Percentiles rank a stretch among this genome's conserved stretches.
phyloP scores from a whole-genome alignment of 2,329 filamentous ascomycete species.

The Cercospora nicotianae region DNA sequence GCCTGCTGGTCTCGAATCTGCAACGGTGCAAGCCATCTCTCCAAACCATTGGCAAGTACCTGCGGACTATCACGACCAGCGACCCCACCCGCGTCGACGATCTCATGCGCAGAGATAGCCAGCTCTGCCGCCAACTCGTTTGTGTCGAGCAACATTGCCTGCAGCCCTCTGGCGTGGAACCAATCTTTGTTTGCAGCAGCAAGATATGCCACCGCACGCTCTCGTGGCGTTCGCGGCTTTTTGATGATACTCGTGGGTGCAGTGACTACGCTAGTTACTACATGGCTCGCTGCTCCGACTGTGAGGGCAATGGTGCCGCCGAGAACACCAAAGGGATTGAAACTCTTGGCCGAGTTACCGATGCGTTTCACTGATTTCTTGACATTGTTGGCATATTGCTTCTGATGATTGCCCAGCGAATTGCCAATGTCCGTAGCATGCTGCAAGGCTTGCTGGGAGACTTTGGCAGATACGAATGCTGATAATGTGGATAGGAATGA shows the following conservation, averaged over 20 bases:
- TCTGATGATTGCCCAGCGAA: conserved; percentile 20
- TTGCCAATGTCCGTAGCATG: conserved; percentile 24
- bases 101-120: neutral
- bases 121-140: conserved; percentile 18
- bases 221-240: conserved; percentile 26
- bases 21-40: conserved; percentile 8
- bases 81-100: conserved; percentile 5
- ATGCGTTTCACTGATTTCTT: conserved; percentile 20
- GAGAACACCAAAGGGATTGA: conserved; percentile 24
- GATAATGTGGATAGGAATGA: conserved; percentile 26
- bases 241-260: conserved; percentile 13
- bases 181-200: conserved; percentile 26
- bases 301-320: conserved; percentile 24
- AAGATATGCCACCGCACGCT: conserved; percentile 24
- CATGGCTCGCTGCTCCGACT: conserved; percentile 21
- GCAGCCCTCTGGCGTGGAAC: conserved; percentile 23
- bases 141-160: conserved; percentile 21
- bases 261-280: conserved; percentile 20
- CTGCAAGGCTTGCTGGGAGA: conserved; percentile 26
- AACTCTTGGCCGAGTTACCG: conserved; percentile 19
- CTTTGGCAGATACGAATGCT: conserved; percentile 25
- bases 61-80: conserved; percentile 1
- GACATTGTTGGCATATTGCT: conserved; percentile 19
- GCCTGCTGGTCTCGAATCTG: neutral
- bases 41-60: conserved; percentile 14